These are phyloP conservation scores for Hydnomerulius pinastri DNA, from an alignment of 768 basidiomycete species.

Conservation along the genomic window DNA sequence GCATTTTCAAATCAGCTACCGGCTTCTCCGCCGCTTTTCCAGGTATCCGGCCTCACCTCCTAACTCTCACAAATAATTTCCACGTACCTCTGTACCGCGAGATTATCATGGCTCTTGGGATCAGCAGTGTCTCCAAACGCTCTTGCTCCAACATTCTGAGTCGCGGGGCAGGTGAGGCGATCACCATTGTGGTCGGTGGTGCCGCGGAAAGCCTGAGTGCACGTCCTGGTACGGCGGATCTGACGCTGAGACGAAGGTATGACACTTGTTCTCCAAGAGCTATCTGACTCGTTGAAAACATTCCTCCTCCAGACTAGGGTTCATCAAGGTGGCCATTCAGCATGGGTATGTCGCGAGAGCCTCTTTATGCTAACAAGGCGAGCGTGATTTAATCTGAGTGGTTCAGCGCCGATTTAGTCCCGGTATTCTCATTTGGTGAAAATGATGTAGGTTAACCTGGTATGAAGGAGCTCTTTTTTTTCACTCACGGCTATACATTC, in stretches of 20 bases:
- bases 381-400: conserved; percentile 5
- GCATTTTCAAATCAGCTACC: conserved; percentile 55
- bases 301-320: conserved; percentile 64
- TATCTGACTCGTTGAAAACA: background rate
- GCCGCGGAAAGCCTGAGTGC: conserved; percentile 94
- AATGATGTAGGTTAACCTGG: conserved; percentile 74
- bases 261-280: conserved; percentile 12
- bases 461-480: background rate
- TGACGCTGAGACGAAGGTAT: conserved; percentile 74
- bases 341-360: conserved; percentile 59
- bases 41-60: conserved; percentile 88
- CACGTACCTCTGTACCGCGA: conserved; percentile 92
- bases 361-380: background rate
- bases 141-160: conserved; percentile 87
- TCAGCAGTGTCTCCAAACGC: conserved; percentile 89
- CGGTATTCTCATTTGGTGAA: conserved; percentile 98
- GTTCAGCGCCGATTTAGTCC: conserved; percentile 87
- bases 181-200: conserved; percentile 95
- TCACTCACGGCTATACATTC: conserved; percentile 6
- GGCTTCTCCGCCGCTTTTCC: conserved; percentile 90
- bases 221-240: conserved; percentile 94
- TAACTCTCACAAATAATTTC: conserved; percentile 91
- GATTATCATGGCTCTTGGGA: conserved; percentile 80
- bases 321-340: conserved; percentile 92
- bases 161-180: conserved; percentile 62